phyloP scores from a whole-genome alignment of 2,329 filamentous ascomycete species.

The Botrytis byssoidea region DNA sequence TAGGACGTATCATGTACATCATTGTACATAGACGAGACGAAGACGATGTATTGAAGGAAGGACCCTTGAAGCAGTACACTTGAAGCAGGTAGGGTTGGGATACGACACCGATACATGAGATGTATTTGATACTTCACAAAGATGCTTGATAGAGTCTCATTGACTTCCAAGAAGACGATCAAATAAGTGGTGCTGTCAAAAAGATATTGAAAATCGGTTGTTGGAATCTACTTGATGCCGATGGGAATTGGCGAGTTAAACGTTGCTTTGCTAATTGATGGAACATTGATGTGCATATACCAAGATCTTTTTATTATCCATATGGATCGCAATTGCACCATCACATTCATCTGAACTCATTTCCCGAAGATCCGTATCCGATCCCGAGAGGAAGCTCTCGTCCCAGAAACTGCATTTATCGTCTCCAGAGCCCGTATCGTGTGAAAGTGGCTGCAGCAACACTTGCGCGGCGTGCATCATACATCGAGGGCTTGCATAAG shows the following conservation, averaged over 20 bases:
- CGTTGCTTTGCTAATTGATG: background rate
- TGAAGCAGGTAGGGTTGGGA: background rate
- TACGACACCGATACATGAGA: background rate
- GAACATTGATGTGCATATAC: background rate
- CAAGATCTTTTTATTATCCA: background rate
- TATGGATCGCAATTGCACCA: background rate
- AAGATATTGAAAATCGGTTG: background rate
- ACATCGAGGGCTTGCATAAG: background rate
- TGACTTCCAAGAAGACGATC: background rate
- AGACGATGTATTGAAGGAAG: background rate
- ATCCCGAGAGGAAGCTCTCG: background rate
- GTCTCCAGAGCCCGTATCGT: background rate
- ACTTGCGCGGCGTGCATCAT: background rate
- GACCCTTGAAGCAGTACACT: background rate
- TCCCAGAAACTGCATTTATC: background rate
- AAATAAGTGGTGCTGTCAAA: background rate
- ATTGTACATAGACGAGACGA: background rate
- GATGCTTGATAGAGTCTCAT: background rate
- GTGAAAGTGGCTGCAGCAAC: background rate
- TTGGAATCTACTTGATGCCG: background rate
- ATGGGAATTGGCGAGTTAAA: background rate
- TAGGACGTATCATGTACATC: background rate
- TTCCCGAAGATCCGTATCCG: background rate
- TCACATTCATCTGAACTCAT: background rate
- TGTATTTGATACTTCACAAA: background rate